phyloP scores from a whole-genome alignment of 495 filamentous ascomycete genomes.

The Penicillium soppii region DNA sequence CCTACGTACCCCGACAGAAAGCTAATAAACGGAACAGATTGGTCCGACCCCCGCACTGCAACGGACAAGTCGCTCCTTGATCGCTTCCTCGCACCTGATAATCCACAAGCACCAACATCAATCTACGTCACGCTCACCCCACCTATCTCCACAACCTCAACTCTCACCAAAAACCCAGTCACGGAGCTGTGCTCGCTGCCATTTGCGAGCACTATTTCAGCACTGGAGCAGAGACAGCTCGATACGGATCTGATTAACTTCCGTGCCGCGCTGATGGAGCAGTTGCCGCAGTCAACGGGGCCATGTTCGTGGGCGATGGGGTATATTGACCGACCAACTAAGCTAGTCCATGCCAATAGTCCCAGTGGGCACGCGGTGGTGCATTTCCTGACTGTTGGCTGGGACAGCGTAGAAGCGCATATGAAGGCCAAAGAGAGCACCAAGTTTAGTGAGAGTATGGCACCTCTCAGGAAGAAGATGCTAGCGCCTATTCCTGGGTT shows the following conservation, averaged over 20 bases:
- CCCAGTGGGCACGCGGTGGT: slow-evolving; percentile 37
- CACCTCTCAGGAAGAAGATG: slow-evolving; percentile 37
- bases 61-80: slow-evolving; percentile 15
- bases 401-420: slow-evolving; percentile 56
- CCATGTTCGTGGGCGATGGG: slow-evolving; percentile 46
- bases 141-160: slow-evolving; percentile 26
- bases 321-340: slow-evolving; percentile 41
- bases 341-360: slow-evolving; percentile 33
- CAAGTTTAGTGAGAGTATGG: slow-evolving; percentile 41
- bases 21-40: slow-evolving; percentile 27
- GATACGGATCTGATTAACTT: slow-evolving; percentile 32
- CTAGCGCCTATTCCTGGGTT: slow-evolving; percentile 33
- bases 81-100: slow-evolving; percentile 26
- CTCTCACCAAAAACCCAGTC: slow-evolving; percentile 37
- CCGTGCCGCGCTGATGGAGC: slow-evolving; percentile 30
- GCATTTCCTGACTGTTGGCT: slow-evolving; percentile 47
- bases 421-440: slow-evolving; percentile 43
- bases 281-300: slow-evolving; percentile 29
- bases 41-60: slow-evolving; percentile 35
- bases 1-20: not conserved
- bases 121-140: slow-evolving; percentile 38
- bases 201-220: slow-evolving; percentile 29
- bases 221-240: slow-evolving; percentile 21
- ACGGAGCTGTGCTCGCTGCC: slow-evolving; percentile 38
- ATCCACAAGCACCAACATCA: slow-evolving; percentile 13